Percentiles rank a stretch among this genome's conserved stretches.
Evolutionary conservation across 768 basidiomycete genomes (phyloP).

Genomic region (Fomitopsis serialis): DNA sequence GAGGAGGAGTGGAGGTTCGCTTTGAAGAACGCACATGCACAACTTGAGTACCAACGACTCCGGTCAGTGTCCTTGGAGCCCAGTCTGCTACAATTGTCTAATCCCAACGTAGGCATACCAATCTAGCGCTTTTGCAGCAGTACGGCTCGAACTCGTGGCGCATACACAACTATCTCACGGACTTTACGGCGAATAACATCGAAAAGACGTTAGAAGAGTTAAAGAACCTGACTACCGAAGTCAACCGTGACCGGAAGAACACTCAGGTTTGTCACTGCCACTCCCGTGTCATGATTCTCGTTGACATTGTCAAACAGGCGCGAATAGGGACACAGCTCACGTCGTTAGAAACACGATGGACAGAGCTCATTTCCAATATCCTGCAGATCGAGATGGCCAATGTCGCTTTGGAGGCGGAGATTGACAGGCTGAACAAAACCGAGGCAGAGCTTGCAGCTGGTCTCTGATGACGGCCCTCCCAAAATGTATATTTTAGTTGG

Average conservation of each 20-base stretch:
- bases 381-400: slow-evolving; percentile 96
- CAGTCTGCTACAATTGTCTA: not conserved
- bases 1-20: slow-evolving; percentile 77
- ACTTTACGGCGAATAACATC: slow-evolving; percentile 65
- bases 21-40: slow-evolving; percentile 71
- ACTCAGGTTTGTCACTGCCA: slow-evolving; percentile 50
- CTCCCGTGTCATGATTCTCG: not conserved
- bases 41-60: slow-evolving; percentile 80
- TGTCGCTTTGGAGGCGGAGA: slow-evolving; percentile 78
- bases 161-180: slow-evolving; percentile 84
- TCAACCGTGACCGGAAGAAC: slow-evolving; percentile 89
- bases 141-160: slow-evolving; percentile 92
- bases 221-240: slow-evolving; percentile 71
- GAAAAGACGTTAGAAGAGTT: slow-evolving; percentile 74
- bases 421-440: slow-evolving; percentile 51
- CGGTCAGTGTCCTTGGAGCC: slow-evolving; percentile 40
- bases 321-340: slow-evolving; percentile 75
- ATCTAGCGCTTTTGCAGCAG: slow-evolving; percentile 74
- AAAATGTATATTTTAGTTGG: too few relatives aligned
- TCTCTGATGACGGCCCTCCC: not conserved
- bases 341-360: slow-evolving; percentile 84
- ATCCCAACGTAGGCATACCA: slow-evolving; percentile 56
- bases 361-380: slow-evolving; percentile 83
- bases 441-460: slow-evolving; percentile 57
- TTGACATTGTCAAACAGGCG: slow-evolving; percentile 41